Evolutionary conservation across 2,329 filamentous ascomycete species (phyloP), one percentile per base, ranked within the genome.

Genomic region (Penicillium verrucosum): DNA sequence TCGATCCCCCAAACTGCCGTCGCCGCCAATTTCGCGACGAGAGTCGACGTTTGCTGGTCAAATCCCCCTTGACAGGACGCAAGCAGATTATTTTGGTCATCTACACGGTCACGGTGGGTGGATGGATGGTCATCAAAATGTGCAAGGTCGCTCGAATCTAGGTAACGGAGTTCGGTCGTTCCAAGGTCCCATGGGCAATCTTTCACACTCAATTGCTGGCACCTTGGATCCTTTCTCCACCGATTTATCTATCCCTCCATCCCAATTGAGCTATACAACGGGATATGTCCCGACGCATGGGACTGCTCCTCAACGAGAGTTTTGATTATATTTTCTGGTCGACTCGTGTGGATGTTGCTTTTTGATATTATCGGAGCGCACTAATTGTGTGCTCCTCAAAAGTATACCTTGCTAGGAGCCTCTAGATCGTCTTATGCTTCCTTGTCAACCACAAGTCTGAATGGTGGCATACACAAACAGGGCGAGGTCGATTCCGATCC

Each of bases 1-100:
- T 32, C 68, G 66, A 32, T 73, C 74, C 12, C 70, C 73, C 9
- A 71, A 70, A 45, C 66, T 75, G 21, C 69, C 70, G 14, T 76
- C 73, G 5, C 73, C 73, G 2, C 71, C 73, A 12, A 67, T 66
- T 23, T 71, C 70, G 18, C 66, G 72, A 54, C 69, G 73, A 32
- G 71, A 75, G 27, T 75, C 74, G 1, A 61, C 65, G 11, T 68
- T 73, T n/a, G 64, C 66, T 38, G 59, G 64, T 7, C 66, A 70
- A 34, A 51, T 60, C 8, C 41, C 60, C 2, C 41, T 68, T 12
- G 68, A 73, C 14, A 66, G 68, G 30, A 46, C 68, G 3, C 71
- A 73, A 41, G 27, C 65, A 2, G 70, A 73, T 23, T 71, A 68
- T 46, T 68, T 70, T 29, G 47, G 56, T 42, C 70, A 69, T 29